Percentiles rank a stretch among this genome's conserved stretches.
These are phyloP conservation scores for Lecanicillium sp. DNA, from an alignment of 2,329 filamentous ascomycete species.

Conservation along the genomic window DNA sequence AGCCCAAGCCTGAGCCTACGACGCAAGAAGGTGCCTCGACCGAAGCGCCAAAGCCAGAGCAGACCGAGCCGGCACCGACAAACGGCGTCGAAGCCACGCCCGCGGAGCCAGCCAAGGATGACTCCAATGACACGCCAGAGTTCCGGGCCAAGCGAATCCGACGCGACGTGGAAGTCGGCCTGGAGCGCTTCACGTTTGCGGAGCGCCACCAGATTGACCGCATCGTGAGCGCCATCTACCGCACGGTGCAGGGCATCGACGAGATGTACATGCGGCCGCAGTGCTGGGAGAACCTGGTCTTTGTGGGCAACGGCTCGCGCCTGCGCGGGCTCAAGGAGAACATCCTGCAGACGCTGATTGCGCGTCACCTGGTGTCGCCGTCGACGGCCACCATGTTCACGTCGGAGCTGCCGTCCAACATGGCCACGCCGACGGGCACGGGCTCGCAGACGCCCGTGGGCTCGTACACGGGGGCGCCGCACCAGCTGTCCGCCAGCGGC, in stretches of 20 bases:
- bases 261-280: conserved; percentile 77
- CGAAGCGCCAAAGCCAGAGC: conserved; percentile 19
- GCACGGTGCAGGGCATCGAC: conserved; percentile 72
- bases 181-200: conserved; percentile 65
- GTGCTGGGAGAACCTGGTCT: conserved; percentile 86
- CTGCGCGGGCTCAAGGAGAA: conserved; percentile 80
- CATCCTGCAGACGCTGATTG: conserved; percentile 68
- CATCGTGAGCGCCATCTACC: conserved; percentile 77
- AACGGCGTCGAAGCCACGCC: neutral
- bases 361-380: conserved; percentile 84
- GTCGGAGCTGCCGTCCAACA: conserved; percentile 87
- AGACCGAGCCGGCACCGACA: neutral
- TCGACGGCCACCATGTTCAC: conserved; percentile 95
- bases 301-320: conserved; percentile 79
- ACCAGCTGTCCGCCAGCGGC: conserved; percentile 48
- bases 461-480: conserved; percentile 45
- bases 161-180: conserved; percentile 66
- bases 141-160: conserved; percentile 49
- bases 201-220: conserved; percentile 69
- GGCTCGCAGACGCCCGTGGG: conserved; percentile 83
- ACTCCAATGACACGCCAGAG: conserved; percentile 24
- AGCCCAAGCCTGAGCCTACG: conserved; percentile 2
- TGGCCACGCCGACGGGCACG: conserved; percentile 84
- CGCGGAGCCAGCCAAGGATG: conserved; percentile 14
- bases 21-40: too few species aligned